phyloP scores from a whole-genome alignment of 176 grass and related monocot genomes.

The Avena atlantica region DNA sequence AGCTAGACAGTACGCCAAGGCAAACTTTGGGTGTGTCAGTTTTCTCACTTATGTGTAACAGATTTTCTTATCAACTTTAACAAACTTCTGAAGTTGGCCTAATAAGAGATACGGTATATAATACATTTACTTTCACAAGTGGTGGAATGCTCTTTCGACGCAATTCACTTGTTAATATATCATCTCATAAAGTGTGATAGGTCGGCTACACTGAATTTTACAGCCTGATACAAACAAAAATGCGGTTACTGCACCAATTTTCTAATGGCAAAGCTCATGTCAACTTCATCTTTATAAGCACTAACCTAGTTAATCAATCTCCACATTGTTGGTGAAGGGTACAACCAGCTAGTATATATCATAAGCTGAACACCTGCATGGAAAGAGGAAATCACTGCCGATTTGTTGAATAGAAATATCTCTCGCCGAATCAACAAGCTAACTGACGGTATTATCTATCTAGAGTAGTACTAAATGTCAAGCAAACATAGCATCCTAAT shows the following conservation, averaged over 20 bases:
- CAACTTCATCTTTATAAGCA: conserved; percentile 42
- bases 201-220: not conserved
- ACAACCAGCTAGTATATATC: not conserved
- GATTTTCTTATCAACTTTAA: not conserved
- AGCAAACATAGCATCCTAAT: too few relatives aligned
- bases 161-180: conserved; percentile 1
- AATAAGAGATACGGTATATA: not conserved
- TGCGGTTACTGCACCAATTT: not conserved
- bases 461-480: too few relatives aligned
- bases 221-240: conserved; percentile 15
- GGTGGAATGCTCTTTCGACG: not conserved
- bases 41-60: not conserved
- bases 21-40: not conserved
- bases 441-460: too few relatives aligned
- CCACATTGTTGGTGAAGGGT: not conserved
- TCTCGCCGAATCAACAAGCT: too few relatives aligned
- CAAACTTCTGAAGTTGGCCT: not conserved
- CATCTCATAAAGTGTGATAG: conserved; percentile 7
- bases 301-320: conserved; percentile 10
- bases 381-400: not conserved
- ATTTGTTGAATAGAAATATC: not conserved
- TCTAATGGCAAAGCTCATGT: not conserved
- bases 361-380: conserved; percentile 25
- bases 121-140: not conserved
- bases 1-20: not conserved